Evolutionary conservation across 495 filamentous ascomycete species (phyloP).

Genomic region (Neurospora sp.): DNA sequence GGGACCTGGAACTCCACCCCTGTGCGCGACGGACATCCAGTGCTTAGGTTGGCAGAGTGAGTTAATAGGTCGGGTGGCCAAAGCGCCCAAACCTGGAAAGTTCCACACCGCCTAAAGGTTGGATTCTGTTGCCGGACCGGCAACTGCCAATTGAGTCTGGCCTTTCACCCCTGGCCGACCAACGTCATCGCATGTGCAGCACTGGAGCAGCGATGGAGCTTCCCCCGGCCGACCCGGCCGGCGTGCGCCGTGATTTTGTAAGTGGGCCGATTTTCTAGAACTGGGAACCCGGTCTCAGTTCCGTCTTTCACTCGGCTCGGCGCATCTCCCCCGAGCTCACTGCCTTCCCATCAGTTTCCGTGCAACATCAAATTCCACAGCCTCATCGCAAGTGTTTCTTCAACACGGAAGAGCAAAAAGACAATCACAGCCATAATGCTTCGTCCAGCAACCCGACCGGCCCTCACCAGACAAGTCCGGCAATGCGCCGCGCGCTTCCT

Average conservation of each 20-base stretch:
- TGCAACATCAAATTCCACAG: not conserved
- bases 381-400: not conserved
- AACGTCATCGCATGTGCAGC: not conserved
- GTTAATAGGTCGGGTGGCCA: not conserved
- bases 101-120: not conserved
- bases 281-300: not conserved
- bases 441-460: not conserved
- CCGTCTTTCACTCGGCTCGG: not conserved
- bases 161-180: not conserved
- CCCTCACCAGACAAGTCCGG: not conserved
- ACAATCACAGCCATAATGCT: not conserved
- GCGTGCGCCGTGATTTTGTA: not conserved
- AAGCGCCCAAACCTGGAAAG: not conserved
- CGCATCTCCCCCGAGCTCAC: not conserved
- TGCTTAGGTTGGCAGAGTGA: not conserved
- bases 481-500: slow-evolving; percentile 2
- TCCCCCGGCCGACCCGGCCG: not conserved
- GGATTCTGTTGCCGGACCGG: not conserved
- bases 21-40: not conserved
- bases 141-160: not conserved
- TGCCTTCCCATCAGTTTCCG: not conserved
- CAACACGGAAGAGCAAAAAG: not conserved
- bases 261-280: not conserved
- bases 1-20: not conserved
- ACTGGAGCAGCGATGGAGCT: not conserved